Evolutionary conservation across 768 basidiomycete genomes (phyloP).

Genomic region (Trametes maxima): DNA sequence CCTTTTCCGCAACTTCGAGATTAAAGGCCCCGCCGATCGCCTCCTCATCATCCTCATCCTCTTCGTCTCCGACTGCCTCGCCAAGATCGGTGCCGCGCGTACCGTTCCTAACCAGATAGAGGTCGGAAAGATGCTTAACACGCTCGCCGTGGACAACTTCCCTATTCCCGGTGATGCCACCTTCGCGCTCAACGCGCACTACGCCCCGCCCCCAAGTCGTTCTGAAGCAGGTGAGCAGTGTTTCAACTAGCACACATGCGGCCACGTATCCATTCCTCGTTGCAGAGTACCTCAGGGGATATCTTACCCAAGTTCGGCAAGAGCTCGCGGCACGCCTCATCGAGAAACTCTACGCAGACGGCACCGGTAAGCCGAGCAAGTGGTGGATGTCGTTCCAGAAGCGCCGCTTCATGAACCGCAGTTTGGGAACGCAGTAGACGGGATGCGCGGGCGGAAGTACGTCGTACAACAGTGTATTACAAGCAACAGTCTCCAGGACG

Average conservation of each 20-base stretch:
- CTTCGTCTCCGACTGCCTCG: conserved; percentile 95
- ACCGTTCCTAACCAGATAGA: conserved; percentile 76
- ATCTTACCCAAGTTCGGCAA: conserved; percentile 91
- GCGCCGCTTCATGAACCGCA: conserved; percentile 93
- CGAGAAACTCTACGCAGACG: conserved; percentile 89
- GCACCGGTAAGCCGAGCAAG: conserved; percentile 93
- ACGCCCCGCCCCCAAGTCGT: conserved; percentile 75
- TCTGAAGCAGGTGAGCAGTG: conserved; percentile 72
- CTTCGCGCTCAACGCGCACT: conserved; percentile 92
- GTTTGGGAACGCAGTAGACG: conserved; percentile 60
- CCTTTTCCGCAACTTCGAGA: conserved; percentile 99
- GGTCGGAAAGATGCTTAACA: conserved; percentile 86
- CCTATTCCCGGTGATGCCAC: conserved; percentile 94
- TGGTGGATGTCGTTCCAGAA: conserved; percentile 99
- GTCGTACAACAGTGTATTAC: conserved; percentile 29
- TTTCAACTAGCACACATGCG: background rate
- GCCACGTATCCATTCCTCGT: background rate
- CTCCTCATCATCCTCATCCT: conserved; percentile 96
- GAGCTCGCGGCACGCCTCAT: conserved; percentile 87
- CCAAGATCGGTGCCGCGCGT: conserved; percentile 78
- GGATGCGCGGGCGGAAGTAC: conserved; percentile 17
- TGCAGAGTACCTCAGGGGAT: conserved; percentile 85
- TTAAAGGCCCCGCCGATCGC: conserved; percentile 96
- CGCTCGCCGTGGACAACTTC: conserved; percentile 91
- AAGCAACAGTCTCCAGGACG: conserved; percentile 20